Evolutionary conservation across 116 monocot species (phyloP).

Genomic region (Thalassia testudinum): DNA sequence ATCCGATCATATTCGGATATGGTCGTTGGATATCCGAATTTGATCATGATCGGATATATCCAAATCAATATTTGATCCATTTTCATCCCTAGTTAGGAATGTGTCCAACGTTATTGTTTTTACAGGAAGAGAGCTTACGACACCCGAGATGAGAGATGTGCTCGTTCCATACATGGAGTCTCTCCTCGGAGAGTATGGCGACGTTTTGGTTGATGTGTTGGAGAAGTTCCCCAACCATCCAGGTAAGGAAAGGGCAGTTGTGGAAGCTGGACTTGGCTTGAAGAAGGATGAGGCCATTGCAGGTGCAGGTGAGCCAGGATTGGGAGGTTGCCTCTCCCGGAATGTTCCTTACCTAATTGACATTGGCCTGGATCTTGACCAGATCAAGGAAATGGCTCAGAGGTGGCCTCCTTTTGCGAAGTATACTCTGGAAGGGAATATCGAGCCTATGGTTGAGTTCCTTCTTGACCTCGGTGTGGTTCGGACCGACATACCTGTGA

Average conservation of each 20-base stretch:
- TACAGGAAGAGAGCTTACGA: slow-evolving; percentile 88
- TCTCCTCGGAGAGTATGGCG: slow-evolving; percentile 55
- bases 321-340: slow-evolving; percentile 38
- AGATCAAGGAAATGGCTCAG: slow-evolving; percentile 44
- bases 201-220: slow-evolving; percentile 43
- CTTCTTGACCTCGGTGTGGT: slow-evolving; percentile 72
- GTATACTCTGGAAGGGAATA: slow-evolving; percentile 76
- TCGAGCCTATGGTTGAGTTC: slow-evolving; percentile 66
- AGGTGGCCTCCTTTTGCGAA: slow-evolving; percentile 76
- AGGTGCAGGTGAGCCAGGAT: slow-evolving; percentile 27
- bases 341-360: slow-evolving; percentile 68
- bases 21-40: too few species aligned
- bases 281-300: slow-evolving; percentile 62
- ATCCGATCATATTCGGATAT: too few species aligned
- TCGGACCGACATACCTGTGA: slow-evolving; percentile 45
- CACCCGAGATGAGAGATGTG: slow-evolving; percentile 77
- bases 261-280: slow-evolving; percentile 9
- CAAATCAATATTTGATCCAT: too few species aligned
- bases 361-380: slow-evolving; percentile 59
- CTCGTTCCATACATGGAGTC: slow-evolving; percentile 62
- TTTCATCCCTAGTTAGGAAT: too few species aligned
- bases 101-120: too few species aligned
- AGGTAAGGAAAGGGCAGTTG: slow-evolving; percentile 3
- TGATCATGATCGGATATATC: too few species aligned
- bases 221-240: slow-evolving; percentile 68